These are phyloP conservation scores for Trichoderma sp. DNA, from an alignment of 2,329 filamentous ascomycete genomes.

Conservation along the genomic window DNA sequence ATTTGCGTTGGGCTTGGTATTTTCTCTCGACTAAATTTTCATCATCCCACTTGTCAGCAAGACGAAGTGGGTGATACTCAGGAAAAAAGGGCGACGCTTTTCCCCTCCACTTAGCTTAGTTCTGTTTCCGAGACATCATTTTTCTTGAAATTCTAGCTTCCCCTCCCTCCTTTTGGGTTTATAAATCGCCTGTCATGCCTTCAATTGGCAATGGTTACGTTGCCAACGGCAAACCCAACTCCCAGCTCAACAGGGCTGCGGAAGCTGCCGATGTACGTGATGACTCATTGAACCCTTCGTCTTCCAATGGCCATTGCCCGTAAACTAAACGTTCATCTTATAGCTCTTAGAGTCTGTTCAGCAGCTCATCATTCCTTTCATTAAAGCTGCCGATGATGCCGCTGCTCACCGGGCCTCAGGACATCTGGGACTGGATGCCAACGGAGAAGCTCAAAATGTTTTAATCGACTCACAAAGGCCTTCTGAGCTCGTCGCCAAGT, in stretches of 20 bases:
- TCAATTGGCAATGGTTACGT: slow-evolving; percentile 26
- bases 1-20: neutral
- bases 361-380: slow-evolving; percentile 68
- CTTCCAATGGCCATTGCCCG: neutral
- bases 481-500: slow-evolving; percentile 55
- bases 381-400: slow-evolving; percentile 68
- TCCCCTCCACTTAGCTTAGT: neutral
- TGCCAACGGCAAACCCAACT: slow-evolving; percentile 30
- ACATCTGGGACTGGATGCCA: slow-evolving; percentile 45
- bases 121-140: neutral
- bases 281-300: neutral
- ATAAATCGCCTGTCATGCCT: slow-evolving; percentile 3
- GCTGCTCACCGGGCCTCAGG: slow-evolving; percentile 54
- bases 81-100: neutral
- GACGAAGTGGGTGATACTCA: neutral
- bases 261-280: slow-evolving; percentile 33
- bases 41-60: neutral
- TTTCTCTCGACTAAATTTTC: neutral
- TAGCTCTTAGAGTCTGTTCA: slow-evolving; percentile 70
- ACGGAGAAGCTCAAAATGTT: slow-evolving; percentile 52
- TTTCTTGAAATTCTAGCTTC: neutral
- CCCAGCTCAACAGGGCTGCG: slow-evolving; percentile 37
- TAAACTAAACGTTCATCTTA: neutral
- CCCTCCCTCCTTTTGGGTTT: neutral
- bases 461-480: slow-evolving; percentile 66